Evolutionary conservation across 2,329 filamentous ascomycete species (phyloP), one percentile per base, ranked within the genome.

Genomic region (Phialophora chinensis): DNA sequence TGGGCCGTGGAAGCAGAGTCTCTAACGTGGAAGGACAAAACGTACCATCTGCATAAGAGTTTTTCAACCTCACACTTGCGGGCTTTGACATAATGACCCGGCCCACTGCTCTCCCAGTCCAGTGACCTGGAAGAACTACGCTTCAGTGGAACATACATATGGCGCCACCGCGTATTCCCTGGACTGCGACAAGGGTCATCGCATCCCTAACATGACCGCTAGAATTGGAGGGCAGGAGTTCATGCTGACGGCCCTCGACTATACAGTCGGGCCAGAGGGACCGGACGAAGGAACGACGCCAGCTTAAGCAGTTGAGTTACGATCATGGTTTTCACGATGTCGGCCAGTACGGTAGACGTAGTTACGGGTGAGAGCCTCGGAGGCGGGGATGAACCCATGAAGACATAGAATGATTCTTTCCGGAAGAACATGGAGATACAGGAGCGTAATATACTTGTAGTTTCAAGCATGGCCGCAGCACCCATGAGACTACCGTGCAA

Each of bases 1-100:
- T 58, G 55, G 55, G 55, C 55, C 20, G 55, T 58, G 10, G 55
- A 58, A 58, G 55, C 55, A 20, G 1, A 58, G 29, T 20, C 29
- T 7, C 20, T 44, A 42, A 58, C 17, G 27, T 42, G 55, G 55
- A 8, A 35, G 29, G 8, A 58, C 29, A 20, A 14, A n/a, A 44
- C 55, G 2, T 1, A 58, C 38, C 55, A 33, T 42, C 11, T 53
- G 49, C 27, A 27, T 27, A 1, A 3, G 27, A 27, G 3, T 27
- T 27, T 27, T 27, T 27, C 27, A 27, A 27, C 27, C 27, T 27
- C 27, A 27, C 3, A 5, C 27, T 27, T 3, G 27, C 27, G 27
- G 27, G 27, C 27, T 27, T 27, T 5, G 27, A 27, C 27, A 27
- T 3, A 27, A 27, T 5, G 27, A 2, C 27, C 3, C 4, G 27